These are phyloP conservation scores for Penium margaritaceum DNA, from an alignment of 139 green algal species.

Conservation along the genomic window DNA sequence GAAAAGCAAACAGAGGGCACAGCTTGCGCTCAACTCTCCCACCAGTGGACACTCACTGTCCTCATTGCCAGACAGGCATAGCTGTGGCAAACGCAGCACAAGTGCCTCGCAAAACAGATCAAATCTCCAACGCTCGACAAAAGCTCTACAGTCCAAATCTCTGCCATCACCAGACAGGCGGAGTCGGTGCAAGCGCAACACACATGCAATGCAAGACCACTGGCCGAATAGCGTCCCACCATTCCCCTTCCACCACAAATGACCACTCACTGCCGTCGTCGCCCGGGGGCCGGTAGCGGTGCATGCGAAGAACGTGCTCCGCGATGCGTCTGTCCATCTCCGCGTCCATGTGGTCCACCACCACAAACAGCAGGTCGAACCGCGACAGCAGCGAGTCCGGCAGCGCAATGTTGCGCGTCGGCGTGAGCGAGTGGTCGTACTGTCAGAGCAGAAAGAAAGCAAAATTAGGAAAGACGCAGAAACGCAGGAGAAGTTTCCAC, in stretches of 20 bases:
- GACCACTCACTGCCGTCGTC: slow-evolving; percentile 35
- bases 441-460: neutral
- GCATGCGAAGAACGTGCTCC: slow-evolving; percentile 80
- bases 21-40: too few relatives aligned
- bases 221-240: too few relatives aligned
- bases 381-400: slow-evolving; percentile 93
- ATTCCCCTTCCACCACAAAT: too few relatives aligned
- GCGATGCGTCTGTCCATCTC: slow-evolving; percentile 60
- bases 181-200: slow-evolving; percentile 85
- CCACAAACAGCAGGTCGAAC: slow-evolving; percentile 96
- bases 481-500: too few relatives aligned
- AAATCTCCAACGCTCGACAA: too few relatives aligned
- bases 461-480: too few relatives aligned
- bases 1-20: too few relatives aligned
- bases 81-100: too few relatives aligned
- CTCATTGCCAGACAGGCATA: too few relatives aligned
- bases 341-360: slow-evolving; percentile 81
- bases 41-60: too few relatives aligned
- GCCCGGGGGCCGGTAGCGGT: slow-evolving; percentile 67
- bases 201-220: too few relatives aligned
- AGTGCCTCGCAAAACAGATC: too few relatives aligned
- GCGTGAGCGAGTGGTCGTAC: slow-evolving; percentile 67
- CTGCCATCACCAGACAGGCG: slow-evolving; percentile 44
- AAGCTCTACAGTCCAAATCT: neutral
- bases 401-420: slow-evolving; percentile 88